Evolutionary conservation across 495 filamentous ascomycete species (phyloP).

Genomic region (Penicillium steckii): DNA sequence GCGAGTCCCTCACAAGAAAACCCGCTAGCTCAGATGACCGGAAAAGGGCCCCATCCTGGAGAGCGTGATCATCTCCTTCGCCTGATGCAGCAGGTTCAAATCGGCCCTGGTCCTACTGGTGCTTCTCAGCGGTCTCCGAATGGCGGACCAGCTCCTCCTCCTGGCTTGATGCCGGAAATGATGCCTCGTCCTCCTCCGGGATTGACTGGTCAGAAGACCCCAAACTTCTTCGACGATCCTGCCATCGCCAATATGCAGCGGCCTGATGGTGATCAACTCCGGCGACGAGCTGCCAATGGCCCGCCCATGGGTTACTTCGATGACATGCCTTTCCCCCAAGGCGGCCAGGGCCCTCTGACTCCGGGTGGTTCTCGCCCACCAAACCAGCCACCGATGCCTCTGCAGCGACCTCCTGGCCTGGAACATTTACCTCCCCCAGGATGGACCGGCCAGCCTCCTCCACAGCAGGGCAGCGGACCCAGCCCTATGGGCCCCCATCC

Average conservation of each 20-base stretch:
- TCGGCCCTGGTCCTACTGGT: slow-evolving; percentile 30
- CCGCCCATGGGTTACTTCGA: slow-evolving; percentile 49
- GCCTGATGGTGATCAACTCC: slow-evolving; percentile 43
- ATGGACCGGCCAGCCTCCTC: slow-evolving; percentile 38
- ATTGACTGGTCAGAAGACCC: slow-evolving; percentile 35
- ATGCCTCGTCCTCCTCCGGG: slow-evolving; percentile 48
- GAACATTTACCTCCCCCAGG: slow-evolving; percentile 46
- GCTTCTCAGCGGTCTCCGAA: slow-evolving; percentile 35
- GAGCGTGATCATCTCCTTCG: slow-evolving; percentile 52
- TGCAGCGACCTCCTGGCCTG: slow-evolving; percentile 50
- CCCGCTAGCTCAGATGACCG: slow-evolving; percentile 26
- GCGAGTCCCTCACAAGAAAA: slow-evolving; percentile 32
- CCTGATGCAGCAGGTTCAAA: slow-evolving; percentile 51
- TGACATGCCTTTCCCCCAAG: slow-evolving; percentile 39
- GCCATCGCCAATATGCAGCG: slow-evolving; percentile 49
- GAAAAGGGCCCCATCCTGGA: slow-evolving; percentile 36
- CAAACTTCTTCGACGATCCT: slow-evolving; percentile 46
- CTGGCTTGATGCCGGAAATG: slow-evolving; percentile 44
- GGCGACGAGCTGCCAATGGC: slow-evolving; percentile 37
- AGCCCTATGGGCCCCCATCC: slow-evolving; percentile 46
- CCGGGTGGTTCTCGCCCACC: slow-evolving; percentile 36
- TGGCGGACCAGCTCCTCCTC: slow-evolving; percentile 32
- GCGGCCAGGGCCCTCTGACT: slow-evolving; percentile 35
- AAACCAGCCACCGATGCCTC: slow-evolving; percentile 35
- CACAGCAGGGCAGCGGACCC: slow-evolving; percentile 39